Conservation (phyloP, 1,139 yeast genomes). For the Sugiyamaella neomexicana region DNA sequence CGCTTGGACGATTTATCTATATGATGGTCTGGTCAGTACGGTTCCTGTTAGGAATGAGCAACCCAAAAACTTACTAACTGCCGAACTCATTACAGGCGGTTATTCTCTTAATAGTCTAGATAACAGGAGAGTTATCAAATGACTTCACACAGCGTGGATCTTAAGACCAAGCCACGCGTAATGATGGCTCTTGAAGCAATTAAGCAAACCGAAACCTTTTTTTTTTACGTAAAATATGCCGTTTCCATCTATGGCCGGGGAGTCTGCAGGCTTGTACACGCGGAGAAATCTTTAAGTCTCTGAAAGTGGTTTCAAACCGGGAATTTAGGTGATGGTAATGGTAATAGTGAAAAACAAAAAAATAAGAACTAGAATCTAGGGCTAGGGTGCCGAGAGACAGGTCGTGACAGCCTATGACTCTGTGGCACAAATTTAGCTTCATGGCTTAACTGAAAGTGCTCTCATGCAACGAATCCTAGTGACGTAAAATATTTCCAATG, state of each 20-base stretch:
- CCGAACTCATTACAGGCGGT: slow-evolving; percentile 37
- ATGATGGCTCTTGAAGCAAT: too few relatives aligned
- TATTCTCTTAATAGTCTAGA: too few relatives aligned
- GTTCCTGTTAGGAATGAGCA: too few relatives aligned
- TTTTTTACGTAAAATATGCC: too few relatives aligned
- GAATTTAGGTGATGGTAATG: too few relatives aligned
- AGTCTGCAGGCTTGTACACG: neutral
- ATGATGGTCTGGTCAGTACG: too few relatives aligned
- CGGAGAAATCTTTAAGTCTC: neutral
- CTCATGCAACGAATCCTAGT: neutral
- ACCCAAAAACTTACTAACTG: slow-evolving; percentile 35
- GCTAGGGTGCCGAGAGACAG: slow-evolving; percentile 4
- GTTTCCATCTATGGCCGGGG: too few relatives aligned
- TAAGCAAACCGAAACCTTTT: too few relatives aligned
- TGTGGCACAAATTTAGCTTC: neutral
- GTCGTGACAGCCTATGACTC: neutral
- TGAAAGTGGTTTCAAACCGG: neutral
- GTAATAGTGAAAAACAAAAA: neutral
- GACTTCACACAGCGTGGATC: too few relatives aligned
- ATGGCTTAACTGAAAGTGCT: slow-evolving; percentile 1
- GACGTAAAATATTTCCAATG: neutral
- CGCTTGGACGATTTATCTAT: slow-evolving; percentile 34
- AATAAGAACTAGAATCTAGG: neutral
- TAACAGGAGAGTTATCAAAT: too few relatives aligned
- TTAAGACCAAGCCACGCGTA: too few relatives aligned